Evolutionary conservation across 805 yeast species (phyloP), one percentile per base, ranked within the genome.

Genomic region (Ogataea parapolymorpha): DNA sequence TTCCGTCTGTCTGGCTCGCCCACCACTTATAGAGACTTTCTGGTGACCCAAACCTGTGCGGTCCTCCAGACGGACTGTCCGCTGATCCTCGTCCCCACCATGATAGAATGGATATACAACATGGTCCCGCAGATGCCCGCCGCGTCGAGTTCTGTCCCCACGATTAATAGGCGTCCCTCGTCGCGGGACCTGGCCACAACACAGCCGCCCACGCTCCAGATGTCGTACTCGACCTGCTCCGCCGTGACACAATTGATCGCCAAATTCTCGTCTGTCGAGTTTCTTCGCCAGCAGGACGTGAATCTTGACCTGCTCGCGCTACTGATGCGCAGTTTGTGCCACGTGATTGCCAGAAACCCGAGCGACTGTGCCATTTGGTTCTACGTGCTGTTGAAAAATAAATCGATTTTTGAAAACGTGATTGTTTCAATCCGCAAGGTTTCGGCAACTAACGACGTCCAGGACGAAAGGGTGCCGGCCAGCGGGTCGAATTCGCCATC

Each of bases 31-130:
- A 62, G 91, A 46, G 95, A 85, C 58, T 82, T 81, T 42, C 40
- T 80, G 6, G 67, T 82, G 0, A 65, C 72, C 5, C 85, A 80
- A 35, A 55, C 78, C 5, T 71, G 79, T 33, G 63, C 63, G 17
- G 51, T 75, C 26, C 50, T 79, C 5, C 48, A 57, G 14, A 41
- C 60, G 20, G 69, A 70, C 46, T 54, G 63, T 25, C 65, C 63
- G 37, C 44, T 44, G 12, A 48, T 64, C 4, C 53, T 71, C 11
- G 61, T 76, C 4, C 72, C 79, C 1, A 72, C 79, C 10, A 60
- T 79, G 26, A 72, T 76, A 36, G 85, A 84, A 53, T 67, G 76
- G 37, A 57, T 83, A 7, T 82, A 80, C 60, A 84, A 85, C 54
- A 53, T 82, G 36, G 62, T 85, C 11, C 79, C 77, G 2, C 54